Evolutionary conservation across 768 basidiomycete species (phyloP).

Genomic region (Pulveroboletus frians): DNA sequence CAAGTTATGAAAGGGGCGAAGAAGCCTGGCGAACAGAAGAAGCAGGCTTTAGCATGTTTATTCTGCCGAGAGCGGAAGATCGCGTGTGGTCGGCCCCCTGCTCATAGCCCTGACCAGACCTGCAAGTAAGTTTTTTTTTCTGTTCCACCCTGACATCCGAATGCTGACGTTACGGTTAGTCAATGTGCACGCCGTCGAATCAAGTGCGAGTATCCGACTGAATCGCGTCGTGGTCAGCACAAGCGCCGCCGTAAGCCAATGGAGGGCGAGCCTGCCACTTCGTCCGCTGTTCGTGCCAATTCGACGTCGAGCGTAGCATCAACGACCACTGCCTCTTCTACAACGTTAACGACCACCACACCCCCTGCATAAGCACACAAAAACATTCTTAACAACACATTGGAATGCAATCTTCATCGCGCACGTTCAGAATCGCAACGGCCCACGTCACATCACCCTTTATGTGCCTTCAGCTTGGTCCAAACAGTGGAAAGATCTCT

Average conservation of each 20-base stretch:
- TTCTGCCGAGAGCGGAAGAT: conserved; percentile 50
- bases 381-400: conserved; percentile 2
- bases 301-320: conserved; percentile 15
- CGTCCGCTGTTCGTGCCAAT: conserved; percentile 19
- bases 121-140: conserved; percentile 41
- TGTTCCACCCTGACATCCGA: conserved; percentile 3
- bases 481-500: conserved; percentile 17
- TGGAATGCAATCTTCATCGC: conserved; percentile 6
- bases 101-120: conserved; percentile 33
- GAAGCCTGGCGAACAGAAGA: conserved; percentile 37
- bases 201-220: conserved; percentile 45
- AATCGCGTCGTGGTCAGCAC: conserved; percentile 45
- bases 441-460: conserved; percentile 5
- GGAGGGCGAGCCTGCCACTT: conserved; percentile 22
- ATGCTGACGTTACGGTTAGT: conserved; percentile 28
- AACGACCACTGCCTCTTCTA: conserved; percentile 13
- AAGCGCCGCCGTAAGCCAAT: conserved; percentile 32
- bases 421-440: conserved; percentile 8
- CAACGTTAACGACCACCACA: conserved; percentile 18
- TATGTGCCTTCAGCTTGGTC: conserved; percentile 9
- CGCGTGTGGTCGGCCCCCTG: conserved; percentile 41
- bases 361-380: conserved; percentile 16
- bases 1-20: conserved; percentile 28
- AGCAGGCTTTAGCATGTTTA: conserved; percentile 43
- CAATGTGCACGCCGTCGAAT: conserved; percentile 45